Base-by-base conservation (phyloP, 108 stramenopile species). In the Fistulifera solaris region DNA sequence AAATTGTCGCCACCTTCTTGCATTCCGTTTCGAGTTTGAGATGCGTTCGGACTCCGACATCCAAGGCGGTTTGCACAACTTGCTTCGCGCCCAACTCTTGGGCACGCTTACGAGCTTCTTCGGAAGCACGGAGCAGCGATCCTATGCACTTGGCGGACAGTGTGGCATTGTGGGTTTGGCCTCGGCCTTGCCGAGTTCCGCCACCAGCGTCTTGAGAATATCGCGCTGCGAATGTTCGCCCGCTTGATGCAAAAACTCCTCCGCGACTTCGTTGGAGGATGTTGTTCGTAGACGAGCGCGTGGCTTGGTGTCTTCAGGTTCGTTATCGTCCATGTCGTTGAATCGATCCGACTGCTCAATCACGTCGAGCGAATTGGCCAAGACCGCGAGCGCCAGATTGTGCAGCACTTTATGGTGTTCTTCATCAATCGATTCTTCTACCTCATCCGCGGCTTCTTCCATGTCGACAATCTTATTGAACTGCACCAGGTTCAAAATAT, bases 131-230 rank as follows among this genome's bases (percentile, higher is more conserved):
- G 50, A 78, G 80, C 27, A 92, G 63, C 11, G 77, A 72, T 13
- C 82, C 74, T 3, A 92, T 68, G 56, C 86, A 87, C 45, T 79
- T 73, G 17, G 90, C 90, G 19, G 86, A 85, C 39, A 87, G 70
- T 42, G 78, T 82, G 2, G 90, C 90, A 46, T 92, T 80, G 62
- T 92, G 90, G 90, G 90, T 45, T 83, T 85, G 40, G 62, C 24
- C 13, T 68, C 65, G 15, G 90, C 90, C 63, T 88, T 81, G 0
- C 80, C 84, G 11, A 92, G 60, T 43, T 84, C 85, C 8, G 57
- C 26, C 48, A 92, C 78, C 38, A 92, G 76, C 19, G 85, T 80
- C 27, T 76, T 76, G 27, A 91, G 58, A 27, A 91, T 79, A 56
- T 87, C 85, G 13, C 57, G 52, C 18, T 81, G 79, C 26, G 80